These are phyloP conservation scores for Porpolomopsis calyptriformis DNA, from an alignment of 768 basidiomycete genomes.

Conservation along the genomic window DNA sequence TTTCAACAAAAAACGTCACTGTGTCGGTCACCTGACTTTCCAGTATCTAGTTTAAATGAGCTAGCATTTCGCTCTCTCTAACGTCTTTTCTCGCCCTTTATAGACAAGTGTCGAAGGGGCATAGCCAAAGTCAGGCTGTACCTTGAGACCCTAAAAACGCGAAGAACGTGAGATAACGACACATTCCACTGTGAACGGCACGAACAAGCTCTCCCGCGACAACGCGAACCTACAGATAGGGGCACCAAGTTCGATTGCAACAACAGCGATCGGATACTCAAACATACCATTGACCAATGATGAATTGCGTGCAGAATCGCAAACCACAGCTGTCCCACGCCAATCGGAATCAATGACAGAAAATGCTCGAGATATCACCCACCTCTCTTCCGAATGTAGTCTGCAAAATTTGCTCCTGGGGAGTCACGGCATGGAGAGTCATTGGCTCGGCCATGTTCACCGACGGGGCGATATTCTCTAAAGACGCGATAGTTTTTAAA, in stretches of 20 bases:
- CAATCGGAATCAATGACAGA: not conserved
- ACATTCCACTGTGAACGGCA: conserved; percentile 8
- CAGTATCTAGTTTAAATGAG: too few relatives aligned
- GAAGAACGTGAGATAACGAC: conserved; percentile 5
- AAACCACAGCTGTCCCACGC: conserved; percentile 93
- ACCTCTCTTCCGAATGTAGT: conserved; percentile 83
- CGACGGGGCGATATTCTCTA: conserved; percentile 43
- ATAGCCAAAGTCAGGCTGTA: conserved; percentile 73
- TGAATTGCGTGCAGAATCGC: conserved; percentile 78
- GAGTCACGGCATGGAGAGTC: conserved; percentile 72
- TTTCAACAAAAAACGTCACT: conserved; percentile 1
- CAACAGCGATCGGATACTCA: conserved; percentile 2
- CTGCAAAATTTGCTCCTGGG: conserved; percentile 60
- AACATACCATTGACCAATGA: conserved; percentile 79
- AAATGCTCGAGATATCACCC: conserved; percentile 8
- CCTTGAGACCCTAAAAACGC: conserved; percentile 42
- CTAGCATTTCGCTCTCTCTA: conserved; percentile 58
- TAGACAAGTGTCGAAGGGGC: conserved; percentile 77
- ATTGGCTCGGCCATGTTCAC: conserved; percentile 46
- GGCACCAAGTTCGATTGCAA: conserved; percentile 7
- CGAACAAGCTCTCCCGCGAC: conserved; percentile 75
- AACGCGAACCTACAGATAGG: conserved; percentile 51
- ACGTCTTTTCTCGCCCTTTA: conserved; percentile 51
- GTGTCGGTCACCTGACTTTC: not conserved
- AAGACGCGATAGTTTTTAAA: conserved; percentile 40